Percentiles rank a stretch among this genome's conserved stretches.
Evolutionary conservation across 2,329 filamentous ascomycete genomes (phyloP).

Genomic region (Sarocladiaceae sp.): DNA sequence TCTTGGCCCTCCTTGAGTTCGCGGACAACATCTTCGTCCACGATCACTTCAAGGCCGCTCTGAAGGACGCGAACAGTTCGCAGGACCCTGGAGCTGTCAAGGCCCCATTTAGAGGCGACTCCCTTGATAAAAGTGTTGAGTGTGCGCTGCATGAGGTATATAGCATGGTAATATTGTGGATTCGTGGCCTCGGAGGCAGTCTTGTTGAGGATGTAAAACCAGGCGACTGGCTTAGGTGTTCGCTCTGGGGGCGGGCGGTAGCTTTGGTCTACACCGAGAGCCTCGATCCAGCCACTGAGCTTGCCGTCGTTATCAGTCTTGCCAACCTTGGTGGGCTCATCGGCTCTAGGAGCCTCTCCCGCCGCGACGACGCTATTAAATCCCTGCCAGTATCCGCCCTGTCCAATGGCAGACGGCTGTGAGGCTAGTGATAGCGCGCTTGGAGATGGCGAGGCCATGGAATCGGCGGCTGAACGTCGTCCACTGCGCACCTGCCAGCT

Average conservation of each 20-base stretch:
- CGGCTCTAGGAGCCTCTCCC: conserved; percentile 36
- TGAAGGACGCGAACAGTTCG: conserved; percentile 67
- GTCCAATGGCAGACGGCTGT: conserved; percentile 38
- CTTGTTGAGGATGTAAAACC: conserved; percentile 70
- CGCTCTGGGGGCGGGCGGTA: conserved; percentile 76
- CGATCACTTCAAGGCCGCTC: conserved; percentile 71
- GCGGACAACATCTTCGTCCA: conserved; percentile 84
- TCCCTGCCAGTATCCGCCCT: conserved; percentile 49
- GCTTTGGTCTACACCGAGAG: conserved; percentile 77
- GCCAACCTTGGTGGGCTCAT: conserved; percentile 47
- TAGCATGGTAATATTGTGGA: conserved; percentile 68
- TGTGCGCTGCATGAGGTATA: conserved; percentile 77
- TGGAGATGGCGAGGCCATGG: conserved; percentile 60
- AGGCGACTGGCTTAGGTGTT: conserved; percentile 68
- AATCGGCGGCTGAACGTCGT: conserved; percentile 52
- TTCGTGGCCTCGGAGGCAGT: conserved; percentile 42
- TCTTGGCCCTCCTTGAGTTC: conserved; percentile 87
- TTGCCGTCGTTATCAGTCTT: conserved; percentile 56
- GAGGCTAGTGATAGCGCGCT: conserved; percentile 59
- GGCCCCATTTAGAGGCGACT: conserved; percentile 71
- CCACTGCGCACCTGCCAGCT: conserved; percentile 48
- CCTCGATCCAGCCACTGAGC: conserved; percentile 80
- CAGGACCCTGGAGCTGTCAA: conserved; percentile 66
- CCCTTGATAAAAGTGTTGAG: conserved; percentile 65
- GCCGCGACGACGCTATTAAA: conserved; percentile 47